These are phyloP conservation scores for Saccharomyces jurei DNA, from an alignment of 805 yeast species.

Conservation along the genomic window DNA sequence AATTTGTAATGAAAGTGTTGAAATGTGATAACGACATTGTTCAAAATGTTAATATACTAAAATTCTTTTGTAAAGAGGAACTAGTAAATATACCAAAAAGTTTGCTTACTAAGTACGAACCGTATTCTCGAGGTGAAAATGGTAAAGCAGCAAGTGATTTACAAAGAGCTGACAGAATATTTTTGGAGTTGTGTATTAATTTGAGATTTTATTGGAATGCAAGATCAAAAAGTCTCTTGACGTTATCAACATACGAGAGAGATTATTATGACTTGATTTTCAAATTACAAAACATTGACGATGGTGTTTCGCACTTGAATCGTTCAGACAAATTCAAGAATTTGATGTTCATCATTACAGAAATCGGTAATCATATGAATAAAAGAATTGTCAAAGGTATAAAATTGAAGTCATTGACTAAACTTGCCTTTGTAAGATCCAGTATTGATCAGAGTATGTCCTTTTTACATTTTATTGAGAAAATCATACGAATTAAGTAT, in stretches of 20 bases:
- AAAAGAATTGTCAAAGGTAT: constrained; percentile 69
- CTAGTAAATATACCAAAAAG: constrained; percentile 51
- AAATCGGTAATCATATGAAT: constrained; percentile 76
- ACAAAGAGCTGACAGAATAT: constrained; percentile 64
- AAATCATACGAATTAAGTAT: constrained; percentile 53
- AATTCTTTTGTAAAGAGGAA: constrained; percentile 63
- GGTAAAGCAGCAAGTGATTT: constrained; percentile 36
- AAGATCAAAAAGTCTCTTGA: constrained; percentile 53
- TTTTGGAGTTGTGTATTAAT: constrained; percentile 58
- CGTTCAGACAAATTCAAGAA: constrained; percentile 47
- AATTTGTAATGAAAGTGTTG: constrained; percentile 47
- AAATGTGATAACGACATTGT: constrained; percentile 51
- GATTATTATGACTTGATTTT: constrained; percentile 55
- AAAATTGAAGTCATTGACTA: constrained; percentile 57
- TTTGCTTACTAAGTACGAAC: constrained; percentile 49
- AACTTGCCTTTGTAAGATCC: constrained; percentile 59
- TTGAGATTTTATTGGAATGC: constrained; percentile 65
- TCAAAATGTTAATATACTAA: constrained; percentile 50
- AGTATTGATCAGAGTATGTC: constrained; percentile 62
- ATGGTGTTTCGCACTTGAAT: constrained; percentile 46
- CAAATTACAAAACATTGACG: constrained; percentile 52
- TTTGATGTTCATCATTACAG: constrained; percentile 57
- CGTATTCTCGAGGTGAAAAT: constrained; percentile 45
- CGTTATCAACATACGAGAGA: constrained; percentile 49
- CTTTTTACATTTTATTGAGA: constrained; percentile 68